phyloP scores from a whole-genome alignment of 2,329 filamentous ascomycete genomes.

The Cladophialophora carrionii region DNA sequence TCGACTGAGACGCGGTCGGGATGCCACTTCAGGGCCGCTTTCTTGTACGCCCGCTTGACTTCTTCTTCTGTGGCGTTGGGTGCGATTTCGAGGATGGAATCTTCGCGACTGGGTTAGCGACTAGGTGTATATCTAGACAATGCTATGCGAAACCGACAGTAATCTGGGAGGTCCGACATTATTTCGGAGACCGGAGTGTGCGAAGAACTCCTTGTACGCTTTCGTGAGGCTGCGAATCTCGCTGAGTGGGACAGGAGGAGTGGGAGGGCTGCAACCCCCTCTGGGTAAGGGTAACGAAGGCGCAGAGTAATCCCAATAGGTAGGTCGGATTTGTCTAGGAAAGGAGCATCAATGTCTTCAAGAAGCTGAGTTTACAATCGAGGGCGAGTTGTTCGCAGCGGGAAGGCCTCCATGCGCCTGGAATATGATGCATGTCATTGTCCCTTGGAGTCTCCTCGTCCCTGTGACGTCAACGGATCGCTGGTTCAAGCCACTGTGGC shows the following conservation, averaged over 20 bases:
- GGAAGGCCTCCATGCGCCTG: neutral
- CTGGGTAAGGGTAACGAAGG: neutral
- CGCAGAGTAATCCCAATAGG: neutral
- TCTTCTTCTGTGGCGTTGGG: conserved; percentile 77
- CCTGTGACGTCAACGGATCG: neutral
- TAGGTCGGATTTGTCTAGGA: neutral
- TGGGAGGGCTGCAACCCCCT: neutral
- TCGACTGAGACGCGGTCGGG: conserved; percentile 84
- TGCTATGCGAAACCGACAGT: conserved; percentile 30
- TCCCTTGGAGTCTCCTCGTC: no score
- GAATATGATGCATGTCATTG: neutral
- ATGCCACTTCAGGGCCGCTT: conserved; percentile 86
- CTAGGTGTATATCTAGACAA: neutral
- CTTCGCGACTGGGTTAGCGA: conserved; percentile 13
- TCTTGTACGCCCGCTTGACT: conserved; percentile 93
- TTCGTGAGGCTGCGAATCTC: neutral
- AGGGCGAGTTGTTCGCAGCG: neutral
- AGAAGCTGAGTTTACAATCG: neutral
- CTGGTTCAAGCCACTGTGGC: neutral
- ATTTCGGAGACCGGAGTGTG: neutral
- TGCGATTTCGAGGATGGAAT: conserved; percentile 67
- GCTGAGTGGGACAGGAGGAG: neutral
- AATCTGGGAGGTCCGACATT: conserved; percentile 38
- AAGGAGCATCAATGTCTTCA: neutral
- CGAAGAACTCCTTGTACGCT: neutral